Conservation (phyloP, 1,139 yeast genomes). For the Pichia sp. region DNA sequence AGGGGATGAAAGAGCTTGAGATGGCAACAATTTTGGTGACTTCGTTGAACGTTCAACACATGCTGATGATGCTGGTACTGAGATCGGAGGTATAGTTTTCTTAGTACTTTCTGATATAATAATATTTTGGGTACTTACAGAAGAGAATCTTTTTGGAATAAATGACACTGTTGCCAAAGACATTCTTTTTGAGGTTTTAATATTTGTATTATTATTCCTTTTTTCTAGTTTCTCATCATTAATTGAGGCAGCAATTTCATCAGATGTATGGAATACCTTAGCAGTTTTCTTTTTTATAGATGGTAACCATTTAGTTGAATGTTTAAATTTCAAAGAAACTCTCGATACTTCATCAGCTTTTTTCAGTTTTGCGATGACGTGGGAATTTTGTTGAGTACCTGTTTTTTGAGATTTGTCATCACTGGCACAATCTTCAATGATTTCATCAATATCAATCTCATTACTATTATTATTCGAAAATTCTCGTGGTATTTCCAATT, state of each 20-base stretch:
- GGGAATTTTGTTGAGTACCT: too few relatives aligned
- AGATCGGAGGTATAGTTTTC: too few relatives aligned
- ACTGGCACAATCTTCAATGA: not conserved
- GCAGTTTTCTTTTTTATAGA: constrained; percentile 3
- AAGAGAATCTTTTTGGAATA: constrained; percentile 17
- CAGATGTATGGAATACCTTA: too few relatives aligned
- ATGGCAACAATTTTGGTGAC: not conserved
- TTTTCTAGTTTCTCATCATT: too few relatives aligned
- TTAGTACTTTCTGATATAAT: not conserved
- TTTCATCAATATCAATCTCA: not conserved
- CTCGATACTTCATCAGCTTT: too few relatives aligned
- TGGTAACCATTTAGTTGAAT: constrained; percentile 10
- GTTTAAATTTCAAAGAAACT: constrained; percentile 4
- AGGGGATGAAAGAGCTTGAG: not conserved
- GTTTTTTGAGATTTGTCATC: too few relatives aligned
- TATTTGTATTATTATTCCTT: too few relatives aligned
- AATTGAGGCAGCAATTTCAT: too few relatives aligned
- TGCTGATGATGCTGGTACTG: too few relatives aligned
- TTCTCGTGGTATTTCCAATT: not conserved
- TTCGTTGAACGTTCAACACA: too few relatives aligned
- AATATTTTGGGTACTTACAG: too few relatives aligned
- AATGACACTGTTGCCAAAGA: constrained; percentile 10
- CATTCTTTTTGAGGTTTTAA: constrained; percentile 10
- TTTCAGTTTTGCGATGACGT: too few relatives aligned
- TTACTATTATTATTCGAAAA: not conserved